Evolutionary conservation across 352 stramenopile genomes (phyloP).

Genomic region (Phytopythium litorale): DNA sequence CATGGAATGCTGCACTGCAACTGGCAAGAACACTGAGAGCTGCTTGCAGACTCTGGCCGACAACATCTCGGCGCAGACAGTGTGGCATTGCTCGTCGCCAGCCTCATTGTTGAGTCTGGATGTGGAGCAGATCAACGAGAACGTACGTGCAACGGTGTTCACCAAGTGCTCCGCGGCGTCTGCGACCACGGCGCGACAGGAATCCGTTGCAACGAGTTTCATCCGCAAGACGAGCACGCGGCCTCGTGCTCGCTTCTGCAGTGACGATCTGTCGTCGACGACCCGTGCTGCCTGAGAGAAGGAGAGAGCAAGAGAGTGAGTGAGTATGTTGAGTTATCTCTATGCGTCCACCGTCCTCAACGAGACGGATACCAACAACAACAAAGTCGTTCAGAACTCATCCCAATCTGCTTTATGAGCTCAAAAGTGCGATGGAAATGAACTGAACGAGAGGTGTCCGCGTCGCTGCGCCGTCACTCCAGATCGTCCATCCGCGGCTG

Average conservation of each 20-base stretch:
- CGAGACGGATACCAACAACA: neutral
- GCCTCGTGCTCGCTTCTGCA: neutral
- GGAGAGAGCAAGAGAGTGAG: neutral
- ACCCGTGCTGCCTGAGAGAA: neutral
- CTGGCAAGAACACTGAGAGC: conserved; percentile 6
- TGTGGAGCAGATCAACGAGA: neutral
- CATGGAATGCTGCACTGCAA: conserved; percentile 20
- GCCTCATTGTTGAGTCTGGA: neutral
- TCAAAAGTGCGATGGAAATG: too few relatives aligned
- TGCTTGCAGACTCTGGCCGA: conserved; percentile 17
- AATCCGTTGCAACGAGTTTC: neutral
- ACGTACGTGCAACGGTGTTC: neutral
- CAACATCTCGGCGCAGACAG: neutral
- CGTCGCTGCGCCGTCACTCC: neutral
- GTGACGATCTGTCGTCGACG: neutral
- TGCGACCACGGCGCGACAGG: neutral
- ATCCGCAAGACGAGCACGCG: neutral
- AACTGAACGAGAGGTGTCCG: neutral
- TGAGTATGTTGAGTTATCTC: neutral
- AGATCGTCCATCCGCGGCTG: conserved; percentile 3
- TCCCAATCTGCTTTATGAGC: too few relatives aligned
- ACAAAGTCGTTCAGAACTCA: too few relatives aligned
- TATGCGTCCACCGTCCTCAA: too few relatives aligned
- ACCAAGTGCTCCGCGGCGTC: neutral
- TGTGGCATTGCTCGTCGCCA: neutral